Base-by-base conservation (phyloP, 1,284 basidiomycete species). In the Irpex sp. region DNA sequence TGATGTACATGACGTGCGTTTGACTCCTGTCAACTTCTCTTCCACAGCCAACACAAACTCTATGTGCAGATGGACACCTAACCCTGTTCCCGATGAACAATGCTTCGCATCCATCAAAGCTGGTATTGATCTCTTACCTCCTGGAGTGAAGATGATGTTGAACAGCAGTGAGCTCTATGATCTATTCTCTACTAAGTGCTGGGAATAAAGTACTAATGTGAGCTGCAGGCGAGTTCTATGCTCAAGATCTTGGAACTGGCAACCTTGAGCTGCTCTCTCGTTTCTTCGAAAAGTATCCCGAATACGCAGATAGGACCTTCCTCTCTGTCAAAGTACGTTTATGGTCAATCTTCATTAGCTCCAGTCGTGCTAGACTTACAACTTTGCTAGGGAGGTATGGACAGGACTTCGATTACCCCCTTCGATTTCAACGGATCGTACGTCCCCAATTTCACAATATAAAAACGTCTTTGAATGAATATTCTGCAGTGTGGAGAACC, bases 101-200 rank as follows among this genome's bases (percentile, higher is more conserved):
- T 81, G 81, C 8, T 89, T 90, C 64, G 82, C 79, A 43, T 77
- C 84, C 5, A 86, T 91, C 77, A 87, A 84, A 69, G 83, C 86
- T 3, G 83, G 83, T 9, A 76, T 90, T 49, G 81, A 85, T 31
- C 80, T 83, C 0, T 74, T 81, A 19, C 81, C 81, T 6, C 63
- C 74, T 0, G 79, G 77, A 21, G 70, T 78, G 49, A 87, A 82
- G 69, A 78, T 79, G 75, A 63, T 83, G 53, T 61, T 84, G 59
- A 82, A 83, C 61, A 80, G 77, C 67, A 80, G 83, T 80, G 63
- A 13, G 78, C 33, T 35, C 33, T 35, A 35, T 35, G 2, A 35
- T 2, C 33, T 35, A 35, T n/a, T n/a, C n/a, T n/a, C 7, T 35
- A 35, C 33, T 35, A 35, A 35, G 33, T 35, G 33, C 1, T 35